Evolutionary conservation across 768 basidiomycete species (phyloP).

Genomic region (Podaxis rugospora): DNA sequence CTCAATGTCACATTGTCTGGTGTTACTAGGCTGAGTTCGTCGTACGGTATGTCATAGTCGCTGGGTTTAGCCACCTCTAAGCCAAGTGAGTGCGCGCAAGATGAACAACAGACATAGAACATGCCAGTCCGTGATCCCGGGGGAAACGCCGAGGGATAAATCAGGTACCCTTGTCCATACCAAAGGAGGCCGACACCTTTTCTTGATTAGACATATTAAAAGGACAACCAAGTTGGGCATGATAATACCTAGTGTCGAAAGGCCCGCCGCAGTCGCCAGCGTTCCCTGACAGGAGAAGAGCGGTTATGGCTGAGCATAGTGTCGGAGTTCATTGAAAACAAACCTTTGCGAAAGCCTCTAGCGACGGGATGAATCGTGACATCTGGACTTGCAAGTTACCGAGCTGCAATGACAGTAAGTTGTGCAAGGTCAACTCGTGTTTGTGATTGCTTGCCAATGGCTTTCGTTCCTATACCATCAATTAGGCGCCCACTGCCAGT

Average conservation of each 20-base stretch:
- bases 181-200: slow-evolving; percentile 72
- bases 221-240: slow-evolving; percentile 3
- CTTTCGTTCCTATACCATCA: not conserved
- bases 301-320: not conserved
- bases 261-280: slow-evolving; percentile 50
- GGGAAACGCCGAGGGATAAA: slow-evolving; percentile 83
- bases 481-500: too few species aligned
- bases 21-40: slow-evolving; percentile 69
- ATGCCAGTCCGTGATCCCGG: slow-evolving; percentile 75
- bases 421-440: not conserved
- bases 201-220: not conserved
- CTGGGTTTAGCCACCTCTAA: slow-evolving; percentile 69
- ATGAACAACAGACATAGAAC: slow-evolving; percentile 5
- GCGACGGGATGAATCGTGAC: slow-evolving; percentile 37
- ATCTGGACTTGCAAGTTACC: slow-evolving; percentile 15
- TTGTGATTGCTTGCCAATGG: not conserved
- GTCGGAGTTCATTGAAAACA: not conserved
- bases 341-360: slow-evolving; percentile 47
- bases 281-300: slow-evolving; percentile 35
- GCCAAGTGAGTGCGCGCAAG: not conserved
- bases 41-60: slow-evolving; percentile 68
- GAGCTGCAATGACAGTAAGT: not conserved
- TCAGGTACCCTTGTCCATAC: slow-evolving; percentile 83
- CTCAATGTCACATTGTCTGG: slow-evolving; percentile 68
- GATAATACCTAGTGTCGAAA: slow-evolving; percentile 49